Base-by-base conservation (phyloP, 345 rosid genomes). In the Sisymbrium altissimum region DNA sequence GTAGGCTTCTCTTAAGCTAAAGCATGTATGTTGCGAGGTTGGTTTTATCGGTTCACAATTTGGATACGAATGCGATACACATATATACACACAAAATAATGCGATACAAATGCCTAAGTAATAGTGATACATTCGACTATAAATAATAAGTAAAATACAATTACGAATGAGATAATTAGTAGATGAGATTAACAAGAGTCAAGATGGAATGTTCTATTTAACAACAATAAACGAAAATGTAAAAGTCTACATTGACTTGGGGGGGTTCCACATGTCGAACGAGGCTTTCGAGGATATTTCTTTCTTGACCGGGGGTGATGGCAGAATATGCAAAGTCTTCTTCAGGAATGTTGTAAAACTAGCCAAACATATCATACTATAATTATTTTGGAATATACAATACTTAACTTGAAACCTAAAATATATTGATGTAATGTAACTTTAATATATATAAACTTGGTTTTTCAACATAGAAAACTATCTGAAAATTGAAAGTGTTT, bases 271-370 rank as follows among this genome's bases (percentile, higher is more conserved):
- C 67, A 71, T 13, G 58, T 46, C 8, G 15, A 35, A 10, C 35
- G 59, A 3, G 17, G 61, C 62, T 61, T 50, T 25, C 68, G 62
- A 27, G 32, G 75, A 61, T 14, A 8, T 17, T 71, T 71, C 75
- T 32, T 23, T 36, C 40, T 62, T 62, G 44, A 50, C 69, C 17
- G n/a, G 18, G n/a, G 18, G 11, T 7, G 43, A 70, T 44, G 23
- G 74, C 40, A 44, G 35, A 43, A 13, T 19, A 57, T 44, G 21
- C 36, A 70, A n/a, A 59, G 66, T 70, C 74, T 70, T 44, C 17
- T 32, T 41, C 9, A 30, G 21, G 8, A n/a, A 6, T 8, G 15
- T 27, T 29, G 19, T 32, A 9, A 15, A 56, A 15, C 15, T 15
- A 56, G 14, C 23, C 14, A 32, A 13, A 1, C 7, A 45, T 45